Base-by-base conservation (phyloP, 257 asterid species). In the Anisodus acutangulus region DNA sequence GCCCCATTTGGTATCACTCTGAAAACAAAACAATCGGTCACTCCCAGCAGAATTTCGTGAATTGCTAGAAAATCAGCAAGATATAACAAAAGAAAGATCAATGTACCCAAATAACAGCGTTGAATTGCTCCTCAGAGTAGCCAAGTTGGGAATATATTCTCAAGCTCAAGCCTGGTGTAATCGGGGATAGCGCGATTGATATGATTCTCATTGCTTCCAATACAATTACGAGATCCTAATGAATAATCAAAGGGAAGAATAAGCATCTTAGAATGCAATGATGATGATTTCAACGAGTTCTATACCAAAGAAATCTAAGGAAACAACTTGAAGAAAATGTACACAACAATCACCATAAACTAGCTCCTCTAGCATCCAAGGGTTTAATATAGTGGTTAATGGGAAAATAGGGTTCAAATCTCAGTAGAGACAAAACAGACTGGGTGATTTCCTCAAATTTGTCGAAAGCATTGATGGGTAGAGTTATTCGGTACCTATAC, bases 1-100 rank as follows among this genome's bases (percentile, higher is more conserved):
- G 3, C 99, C 99, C 98, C 99, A 95, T 62, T 84, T 92, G 6
- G 98, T 90, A 59, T 94, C 98, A 69, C 87, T 87, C 99, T 94
- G 97, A 88, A 83, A 86, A 51, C 88, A 69, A 66, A 37, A 82
- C 9, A 68, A 41, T 45, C 39, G 17, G 9, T 68, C 62, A 82
- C 78, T 82, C 22, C 26, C 22, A 19, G 8, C 39, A 9, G 37
- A 62, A 6, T 9, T 12, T 5, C 26, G 16, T 26, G 35, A n/a
- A 22, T 66, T 39, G 51, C 76, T 57, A 79, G 17, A 72, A 9
- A 88, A 15, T 19, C 39, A 55, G 43, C 71, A 83, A 82, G 83
- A 51, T 45, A 9, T 15, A 81, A 86, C 84, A 67, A 80, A 39
- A 39, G 87, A 87, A 86, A 90, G 86, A 86, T 88, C 64, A 81